Conservation (phyloP, 805 yeast genomes). For the Saturnispora halmiae region DNA sequence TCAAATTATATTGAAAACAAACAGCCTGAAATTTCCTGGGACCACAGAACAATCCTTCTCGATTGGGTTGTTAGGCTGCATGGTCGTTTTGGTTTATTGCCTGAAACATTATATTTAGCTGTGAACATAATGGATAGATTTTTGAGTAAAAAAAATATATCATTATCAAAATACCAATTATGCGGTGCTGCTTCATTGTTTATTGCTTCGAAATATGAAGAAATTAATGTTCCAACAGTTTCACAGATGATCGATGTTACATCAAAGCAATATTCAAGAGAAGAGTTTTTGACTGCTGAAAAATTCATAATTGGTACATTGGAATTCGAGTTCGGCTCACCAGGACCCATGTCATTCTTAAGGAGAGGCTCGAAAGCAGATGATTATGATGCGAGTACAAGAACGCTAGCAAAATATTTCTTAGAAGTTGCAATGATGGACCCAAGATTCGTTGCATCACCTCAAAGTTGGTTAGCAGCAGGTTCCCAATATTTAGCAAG, state of each 20-base stretch:
- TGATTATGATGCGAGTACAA: conserved; percentile 71
- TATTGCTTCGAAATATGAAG: conserved; percentile 92
- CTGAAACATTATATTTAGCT: conserved; percentile 77
- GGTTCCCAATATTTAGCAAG: conserved; percentile 79
- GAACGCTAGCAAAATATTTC: conserved; percentile 81
- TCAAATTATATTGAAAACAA: conserved; percentile 60
- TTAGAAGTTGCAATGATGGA: conserved; percentile 72
- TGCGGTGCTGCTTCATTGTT: conserved; percentile 88
- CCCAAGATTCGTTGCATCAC: conserved; percentile 56
- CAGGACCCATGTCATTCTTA: conserved; percentile 84
- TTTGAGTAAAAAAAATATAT: conserved; percentile 60
- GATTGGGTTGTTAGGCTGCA: conserved; percentile 92
- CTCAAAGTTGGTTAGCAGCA: conserved; percentile 73
- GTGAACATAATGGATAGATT: conserved; percentile 82
- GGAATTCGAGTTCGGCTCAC: conserved; percentile 69
- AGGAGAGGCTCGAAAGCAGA: conserved; percentile 88
- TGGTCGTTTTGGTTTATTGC: conserved; percentile 66
- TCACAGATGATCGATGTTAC: conserved; percentile 78
- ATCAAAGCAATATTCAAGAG: conserved; percentile 69
- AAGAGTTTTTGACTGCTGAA: conserved; percentile 75
- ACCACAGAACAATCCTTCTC: conserved; percentile 72
- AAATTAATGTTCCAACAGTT: conserved; percentile 81
- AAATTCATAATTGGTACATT: conserved; percentile 63
- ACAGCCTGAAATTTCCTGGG: conserved; percentile 69
- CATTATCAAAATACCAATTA: conserved; percentile 78